phyloP scores from a whole-genome alignment of 2,329 filamentous ascomycete genomes.

The Fusarium drepaniforme region DNA sequence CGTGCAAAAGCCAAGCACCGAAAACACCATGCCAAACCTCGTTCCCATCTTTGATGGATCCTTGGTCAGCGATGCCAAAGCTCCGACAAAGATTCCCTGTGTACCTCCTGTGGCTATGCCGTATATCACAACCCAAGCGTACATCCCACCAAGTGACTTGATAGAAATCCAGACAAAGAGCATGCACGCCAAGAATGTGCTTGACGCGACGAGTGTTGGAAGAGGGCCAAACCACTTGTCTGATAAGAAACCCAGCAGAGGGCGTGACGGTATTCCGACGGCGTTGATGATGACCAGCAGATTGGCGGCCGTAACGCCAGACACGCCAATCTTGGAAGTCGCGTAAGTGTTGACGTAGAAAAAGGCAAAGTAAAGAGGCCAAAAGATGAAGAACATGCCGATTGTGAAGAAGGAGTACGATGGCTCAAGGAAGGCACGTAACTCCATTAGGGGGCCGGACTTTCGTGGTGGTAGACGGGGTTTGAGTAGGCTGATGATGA shows the following conservation, averaged over 20 bases:
- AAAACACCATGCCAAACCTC: not conserved
- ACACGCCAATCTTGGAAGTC: not conserved
- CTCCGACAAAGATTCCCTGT: not conserved
- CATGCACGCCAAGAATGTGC: not conserved
- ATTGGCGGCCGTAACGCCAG: not conserved
- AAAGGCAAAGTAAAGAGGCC: not conserved
- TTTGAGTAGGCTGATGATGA: not conserved
- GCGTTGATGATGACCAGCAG: not conserved
- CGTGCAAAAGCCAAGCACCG: not conserved
- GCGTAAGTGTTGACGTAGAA: not conserved
- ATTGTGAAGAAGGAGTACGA: not conserved
- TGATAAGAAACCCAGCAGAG: not conserved
- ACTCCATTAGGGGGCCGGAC: not conserved
- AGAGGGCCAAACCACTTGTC: not conserved
- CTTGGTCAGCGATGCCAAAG: not conserved
- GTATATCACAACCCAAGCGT: not conserved
- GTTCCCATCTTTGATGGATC: not conserved
- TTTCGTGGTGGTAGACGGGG: not conserved
- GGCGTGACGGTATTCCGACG: not conserved
- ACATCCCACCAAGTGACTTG: not conserved
- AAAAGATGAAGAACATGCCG: not conserved
- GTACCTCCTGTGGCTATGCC: not conserved
- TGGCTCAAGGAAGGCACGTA: not conserved
- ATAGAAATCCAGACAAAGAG: not conserved
- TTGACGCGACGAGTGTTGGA: not conserved